Evolutionary conservation across 495 filamentous ascomycete genomes (phyloP).

Genomic region (Aspergillus nanangensis): DNA sequence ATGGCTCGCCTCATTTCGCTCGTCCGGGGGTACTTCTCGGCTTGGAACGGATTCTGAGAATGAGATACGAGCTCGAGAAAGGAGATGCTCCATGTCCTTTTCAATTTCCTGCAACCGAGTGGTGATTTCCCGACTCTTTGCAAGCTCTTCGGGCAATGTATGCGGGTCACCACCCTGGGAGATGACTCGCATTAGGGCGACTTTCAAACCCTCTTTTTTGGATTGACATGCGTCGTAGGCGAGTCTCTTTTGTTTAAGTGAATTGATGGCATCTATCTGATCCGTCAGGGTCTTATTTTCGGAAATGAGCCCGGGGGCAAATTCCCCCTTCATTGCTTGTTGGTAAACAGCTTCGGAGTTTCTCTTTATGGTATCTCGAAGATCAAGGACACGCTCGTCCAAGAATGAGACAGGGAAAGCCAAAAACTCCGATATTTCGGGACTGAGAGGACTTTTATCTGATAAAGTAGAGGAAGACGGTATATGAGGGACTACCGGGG

Average conservation of each 20-base stretch:
- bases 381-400: slow-evolving; percentile 14
- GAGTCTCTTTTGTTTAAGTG: slow-evolving; percentile 23
- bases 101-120: slow-evolving; percentile 32
- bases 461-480: slow-evolving; percentile 18
- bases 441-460: slow-evolving; percentile 9
- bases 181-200: slow-evolving; percentile 28
- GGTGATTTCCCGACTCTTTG: slow-evolving; percentile 30
- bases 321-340: slow-evolving; percentile 36
- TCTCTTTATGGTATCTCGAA: slow-evolving; percentile 25
- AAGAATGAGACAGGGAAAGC: slow-evolving; percentile 18
- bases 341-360: slow-evolving; percentile 38
- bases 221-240: slow-evolving; percentile 19
- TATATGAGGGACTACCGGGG: slow-evolving; percentile 2
- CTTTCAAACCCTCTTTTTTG: slow-evolving; percentile 28
- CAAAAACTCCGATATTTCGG: slow-evolving; percentile 28
- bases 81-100: slow-evolving; percentile 24
- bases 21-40: neutral
- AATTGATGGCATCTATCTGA: slow-evolving; percentile 32
- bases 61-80: slow-evolving; percentile 20
- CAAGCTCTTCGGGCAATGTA: slow-evolving; percentile 28
- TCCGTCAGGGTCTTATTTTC: slow-evolving; percentile 31
- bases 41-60: slow-evolving; percentile 6
- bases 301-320: slow-evolving; percentile 31
- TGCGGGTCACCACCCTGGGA: slow-evolving; percentile 32
- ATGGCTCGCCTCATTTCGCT: neutral